Evolutionary conservation across 2,329 filamentous ascomycete species (phyloP), one percentile per base, ranked within the genome.

Genomic region (Diaporthe ampelina): DNA sequence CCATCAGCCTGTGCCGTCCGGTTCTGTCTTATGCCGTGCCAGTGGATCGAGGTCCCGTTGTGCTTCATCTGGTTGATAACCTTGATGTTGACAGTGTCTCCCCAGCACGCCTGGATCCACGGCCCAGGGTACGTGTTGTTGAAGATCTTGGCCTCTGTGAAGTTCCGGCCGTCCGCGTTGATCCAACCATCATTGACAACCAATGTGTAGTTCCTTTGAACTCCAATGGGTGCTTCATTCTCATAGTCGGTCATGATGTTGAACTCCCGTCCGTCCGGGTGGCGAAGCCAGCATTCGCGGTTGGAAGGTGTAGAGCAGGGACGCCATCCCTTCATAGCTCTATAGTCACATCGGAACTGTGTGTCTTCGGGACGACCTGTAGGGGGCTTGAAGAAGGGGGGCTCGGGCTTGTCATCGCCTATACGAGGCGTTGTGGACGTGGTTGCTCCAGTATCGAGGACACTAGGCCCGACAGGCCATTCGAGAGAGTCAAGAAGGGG

Each of bases 1-100:
- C 92, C 92, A 78, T 94, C 92, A 89, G 93, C 92, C 59, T 88
- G 85, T 43, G 87, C 91, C 0, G 90, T 92, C 10, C 88, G 89
- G 77, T 91, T 91, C 79, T 92, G 90, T 77, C 87, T 91, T 72
- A 93, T 84, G 17, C 92, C 92, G 79, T 94, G 92, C 80, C 91
- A 94, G 79, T 94, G 92, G 40, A 94, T 84, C 72, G 85, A 87
- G 26, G 90, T 90, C n/a, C 83, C 87, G 77, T 92, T 90, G 11
- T 86, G 86, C 1, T 90, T 84, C 70, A 76, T 59, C n/a, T 86
- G 84, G 79, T 94, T 94, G 81, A 90, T 86, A 70, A 93, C 86
- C 54, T 92, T 89, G 72, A 92, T 87, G 26, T 91, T 81, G n/a
- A 93, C 80, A 21, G 85, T 87, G 77, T 93, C 91, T 56, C 91